Evolutionary conservation across 306 rosid species (phyloP), one percentile per base, ranked within the genome.

Genomic region (Abrus precatorius): DNA sequence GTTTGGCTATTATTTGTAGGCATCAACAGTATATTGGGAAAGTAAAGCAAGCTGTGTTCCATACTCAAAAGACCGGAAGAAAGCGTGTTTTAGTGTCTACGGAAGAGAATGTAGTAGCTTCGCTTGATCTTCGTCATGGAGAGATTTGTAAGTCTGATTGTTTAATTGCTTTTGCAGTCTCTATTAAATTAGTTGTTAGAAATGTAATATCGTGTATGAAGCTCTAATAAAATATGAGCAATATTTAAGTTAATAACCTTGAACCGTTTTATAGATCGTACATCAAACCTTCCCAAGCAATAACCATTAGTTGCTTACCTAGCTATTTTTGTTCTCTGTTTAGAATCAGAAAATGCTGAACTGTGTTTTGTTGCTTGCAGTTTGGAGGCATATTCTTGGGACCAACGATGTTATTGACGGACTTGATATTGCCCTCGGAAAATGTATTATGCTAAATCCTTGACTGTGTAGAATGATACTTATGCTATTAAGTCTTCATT

Each of bases 51-150:
- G 98, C 99, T 3, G 91, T 96, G 80, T 96, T 90, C 49, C 99
- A 93, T 71, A 91, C 98, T 61, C 98, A 92, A 11, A 96, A 93
- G 86, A 80, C 91, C 9, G 97, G 97, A 56, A 70, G 98, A 20
- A 96, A 88, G 90, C 98, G 99, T 56, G 99, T 96, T 64, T 85
- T 96, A 30, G 99, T 96, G 74, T 93, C 97, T 29, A 96, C 98
- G 3, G 97, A 93, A 82, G 98, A 96, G 92, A 96, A 93, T 76
- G 97, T 92, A 6, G 72, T 96, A 71, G 98, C 99, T n/a, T 96
- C 99, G 5, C 98, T 96, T 44, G 98, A 96, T 86, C 99, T 96
- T 80, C 97, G 99, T 53, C 99, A 74, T 43, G 99, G 99, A 82
- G 98, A 93, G 85, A 93, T 96, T 76, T 90, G 99, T 96, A 79